A percentile compares a stretch with the other conserved stretches of the same genome.
Evolutionary conservation across 371 early-diverging fungal genomes (phyloP).

Genomic region (Batrachochytrium dendrobatidis): DNA sequence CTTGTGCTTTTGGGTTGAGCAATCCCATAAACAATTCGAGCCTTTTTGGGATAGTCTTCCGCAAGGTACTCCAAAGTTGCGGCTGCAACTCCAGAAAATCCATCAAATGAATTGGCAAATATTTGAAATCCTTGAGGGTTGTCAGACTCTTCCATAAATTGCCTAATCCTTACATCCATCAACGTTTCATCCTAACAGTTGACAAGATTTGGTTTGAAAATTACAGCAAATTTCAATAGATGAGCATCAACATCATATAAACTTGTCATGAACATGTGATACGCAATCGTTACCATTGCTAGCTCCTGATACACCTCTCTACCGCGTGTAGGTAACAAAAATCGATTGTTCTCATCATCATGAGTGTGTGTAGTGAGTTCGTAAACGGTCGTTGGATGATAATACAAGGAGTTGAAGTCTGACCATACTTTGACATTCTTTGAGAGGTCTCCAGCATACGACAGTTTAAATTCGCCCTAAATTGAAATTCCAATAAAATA

Average conservation of each 20-base stretch:
- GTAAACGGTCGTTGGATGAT: slow-evolving; percentile 64
- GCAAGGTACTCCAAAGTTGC: slow-evolving; percentile 55
- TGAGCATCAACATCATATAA: background rate
- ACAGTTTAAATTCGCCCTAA: background rate
- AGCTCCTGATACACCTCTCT: slow-evolving; percentile 54
- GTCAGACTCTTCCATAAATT: slow-evolving; percentile 81
- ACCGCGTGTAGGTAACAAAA: slow-evolving; percentile 67
- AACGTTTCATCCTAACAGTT: slow-evolving; percentile 34
- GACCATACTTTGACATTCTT: slow-evolving; percentile 63
- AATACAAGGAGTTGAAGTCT: slow-evolving; percentile 68
- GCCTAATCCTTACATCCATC: slow-evolving; percentile 70
- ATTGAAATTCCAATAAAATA: too few relatives aligned
- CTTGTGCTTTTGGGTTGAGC: background rate
- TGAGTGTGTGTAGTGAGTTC: slow-evolving; percentile 53
- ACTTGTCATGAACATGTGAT: background rate
- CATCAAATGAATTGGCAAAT: slow-evolving; percentile 61
- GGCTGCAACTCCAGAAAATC: slow-evolving; percentile 68
- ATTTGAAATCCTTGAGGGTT: slow-evolving; percentile 69
- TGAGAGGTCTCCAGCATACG: slow-evolving; percentile 26
- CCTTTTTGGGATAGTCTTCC: slow-evolving; percentile 71
- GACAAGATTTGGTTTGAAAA: background rate
- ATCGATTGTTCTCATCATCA: slow-evolving; percentile 59
- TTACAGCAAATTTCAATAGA: background rate
- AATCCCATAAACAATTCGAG: slow-evolving; percentile 58
- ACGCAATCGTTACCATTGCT: slow-evolving; percentile 38